Percentiles rank a stretch among this genome's conserved stretches.
Evolutionary conservation across 176 grass and related monocot genomes (phyloP).

Genomic region (Oryza australiensis): DNA sequence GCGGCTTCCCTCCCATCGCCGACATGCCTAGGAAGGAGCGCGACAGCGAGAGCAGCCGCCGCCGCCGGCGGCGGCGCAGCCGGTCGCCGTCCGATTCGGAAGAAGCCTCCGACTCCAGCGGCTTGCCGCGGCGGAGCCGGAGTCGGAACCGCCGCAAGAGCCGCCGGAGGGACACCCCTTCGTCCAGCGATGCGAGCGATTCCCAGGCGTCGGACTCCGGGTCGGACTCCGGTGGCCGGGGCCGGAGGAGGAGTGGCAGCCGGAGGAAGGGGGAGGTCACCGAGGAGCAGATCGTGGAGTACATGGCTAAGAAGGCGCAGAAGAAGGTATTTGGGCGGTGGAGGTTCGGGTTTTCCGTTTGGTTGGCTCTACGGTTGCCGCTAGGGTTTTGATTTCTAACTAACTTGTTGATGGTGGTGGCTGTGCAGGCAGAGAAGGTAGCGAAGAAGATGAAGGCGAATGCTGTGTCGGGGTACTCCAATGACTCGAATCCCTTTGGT

Average conservation of each 20-base stretch:
- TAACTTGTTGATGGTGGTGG: not conserved
- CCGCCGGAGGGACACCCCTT: slow-evolving; percentile 39
- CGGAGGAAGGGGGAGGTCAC: slow-evolving; percentile 55
- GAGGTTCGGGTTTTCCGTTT: not conserved
- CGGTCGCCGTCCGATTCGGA: slow-evolving; percentile 48
- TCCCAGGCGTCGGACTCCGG: slow-evolving; percentile 50
- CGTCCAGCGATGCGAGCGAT: slow-evolving; percentile 51
- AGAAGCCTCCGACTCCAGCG: slow-evolving; percentile 20
- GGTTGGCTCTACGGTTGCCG: not conserved
- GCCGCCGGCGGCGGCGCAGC: slow-evolving; percentile 37
- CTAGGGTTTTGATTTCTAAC: slow-evolving; percentile 9
- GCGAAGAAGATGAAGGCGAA: slow-evolving; percentile 92
- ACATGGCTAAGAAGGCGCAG: slow-evolving; percentile 88
- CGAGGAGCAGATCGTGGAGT: slow-evolving; percentile 82
- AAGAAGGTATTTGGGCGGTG: slow-evolving; percentile 59
- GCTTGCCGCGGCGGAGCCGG: slow-evolving; percentile 31
- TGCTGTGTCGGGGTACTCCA: slow-evolving; percentile 75
- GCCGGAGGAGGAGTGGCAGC: slow-evolving; percentile 9
- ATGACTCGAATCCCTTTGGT: slow-evolving; percentile 92
- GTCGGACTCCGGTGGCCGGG: slow-evolving; percentile 42
- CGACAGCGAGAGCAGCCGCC: slow-evolving; percentile 34
- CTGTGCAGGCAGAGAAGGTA: slow-evolving; percentile 76
- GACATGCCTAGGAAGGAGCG: slow-evolving; percentile 53
- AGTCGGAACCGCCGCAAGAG: slow-evolving; percentile 35
- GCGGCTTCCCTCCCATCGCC: slow-evolving; percentile 1